Evolutionary conservation across 2,329 filamentous ascomycete species (phyloP), one percentile per base, ranked within the genome.

Genomic region (Botrytis squamosa): DNA sequence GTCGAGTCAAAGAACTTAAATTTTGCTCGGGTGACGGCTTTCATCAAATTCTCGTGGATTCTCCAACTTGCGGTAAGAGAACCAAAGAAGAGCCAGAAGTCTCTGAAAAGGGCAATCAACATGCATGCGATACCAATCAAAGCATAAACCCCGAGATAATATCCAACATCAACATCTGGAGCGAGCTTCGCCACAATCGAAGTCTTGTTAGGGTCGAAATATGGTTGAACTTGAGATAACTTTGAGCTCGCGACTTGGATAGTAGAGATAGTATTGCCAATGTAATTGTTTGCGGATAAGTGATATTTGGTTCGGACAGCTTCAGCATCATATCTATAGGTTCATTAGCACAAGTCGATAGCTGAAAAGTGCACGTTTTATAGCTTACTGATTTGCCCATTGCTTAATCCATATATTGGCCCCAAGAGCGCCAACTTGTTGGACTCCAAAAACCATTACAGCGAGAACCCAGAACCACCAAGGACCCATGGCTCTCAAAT

Each of bases 1-100:
- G 96, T 99, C 1, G 95, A 92, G 80, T 99, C 96, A 80, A 99
- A 99, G 85, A 99, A 99, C 81, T 93, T 94, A 86, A 99, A 98
- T 81, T 94, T 95, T 44, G 96, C 96, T 77, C 95, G 90, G 22
- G 93, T 92, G 38, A 99, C 90, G 1, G 92, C 87, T 42, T 89
- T 87, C 81, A 99, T 92, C 72, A 99, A 86, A 52, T 88, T 86
- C 77, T 91, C 87, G 81, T 99, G 96, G 33, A 99, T 90, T 77
- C 90, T 91, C 85, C 89, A 91, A 40, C 96, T 98, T 4, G 96
- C 96, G 40, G 91, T 92, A 65, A 98, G 86, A 9, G 96, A 98
- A 4, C 96, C 96, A 81, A 92, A 93, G 85, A 99, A 99, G 40
- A 99, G 87, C 84, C 97, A 94, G 65, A 92, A 86, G 81, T 99